A percentile compares a stretch with the other conserved stretches of the same genome.
Evolutionary conservation across 208 protist species (phyloP).

Genomic region (Porcisia hertigi): DNA sequence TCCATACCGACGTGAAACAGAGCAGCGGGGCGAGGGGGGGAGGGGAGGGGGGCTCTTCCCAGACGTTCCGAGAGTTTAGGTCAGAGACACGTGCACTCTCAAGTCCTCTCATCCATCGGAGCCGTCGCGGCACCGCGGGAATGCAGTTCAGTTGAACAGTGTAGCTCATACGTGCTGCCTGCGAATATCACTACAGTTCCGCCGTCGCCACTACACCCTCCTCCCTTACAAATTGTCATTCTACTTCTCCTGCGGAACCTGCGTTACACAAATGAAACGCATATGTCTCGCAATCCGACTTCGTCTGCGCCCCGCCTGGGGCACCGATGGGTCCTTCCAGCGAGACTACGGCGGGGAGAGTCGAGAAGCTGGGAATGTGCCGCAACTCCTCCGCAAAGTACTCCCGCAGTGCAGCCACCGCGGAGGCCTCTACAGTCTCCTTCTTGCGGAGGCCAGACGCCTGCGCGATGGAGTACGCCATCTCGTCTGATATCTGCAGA

Average conservation of each 20-base stretch:
- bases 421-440: conserved; percentile 47
- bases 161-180: too few relatives aligned
- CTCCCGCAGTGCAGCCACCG: conserved; percentile 19
- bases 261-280: neutral
- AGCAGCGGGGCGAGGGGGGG: too few relatives aligned
- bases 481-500: conserved; percentile 36
- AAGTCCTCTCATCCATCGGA: neutral
- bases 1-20: too few relatives aligned
- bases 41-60: too few relatives aligned
- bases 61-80: too few relatives aligned
- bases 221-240: neutral
- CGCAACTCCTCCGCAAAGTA: conserved; percentile 16
- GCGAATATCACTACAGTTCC: too few relatives aligned
- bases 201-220: neutral
- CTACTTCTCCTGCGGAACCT: neutral
- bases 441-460: conserved; percentile 44
- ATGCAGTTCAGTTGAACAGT: too few relatives aligned
- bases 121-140: too few relatives aligned
- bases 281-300: neutral
- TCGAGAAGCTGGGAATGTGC: neutral
- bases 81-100: neutral
- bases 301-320: neutral
- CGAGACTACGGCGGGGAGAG: neutral
- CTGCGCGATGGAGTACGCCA: conserved; percentile 39
- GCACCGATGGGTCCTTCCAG: neutral